Percentiles rank a stretch among this genome's conserved stretches.
Conservation (phyloP, 129 eudicot species). For the Centaurea solstitialis region DNA sequence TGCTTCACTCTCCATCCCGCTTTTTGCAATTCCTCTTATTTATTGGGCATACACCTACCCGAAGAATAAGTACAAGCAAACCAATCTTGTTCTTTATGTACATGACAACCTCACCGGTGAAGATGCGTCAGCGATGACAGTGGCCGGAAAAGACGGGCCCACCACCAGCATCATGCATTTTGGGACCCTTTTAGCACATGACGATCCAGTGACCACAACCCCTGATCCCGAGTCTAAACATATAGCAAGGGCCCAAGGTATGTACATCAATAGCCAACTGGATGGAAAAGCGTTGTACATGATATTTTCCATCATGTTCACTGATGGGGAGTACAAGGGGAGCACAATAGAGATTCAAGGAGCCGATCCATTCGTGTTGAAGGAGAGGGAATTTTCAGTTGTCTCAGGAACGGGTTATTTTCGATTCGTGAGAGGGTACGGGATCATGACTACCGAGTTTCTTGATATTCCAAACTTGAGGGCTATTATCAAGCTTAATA, state of each 20-base stretch:
- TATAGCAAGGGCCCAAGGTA: constrained; percentile 57
- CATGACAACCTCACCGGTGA: constrained; percentile 53
- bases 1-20: constrained; percentile 43
- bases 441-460: constrained; percentile 59
- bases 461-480: constrained; percentile 48
- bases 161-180: constrained; percentile 44
- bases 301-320: constrained; percentile 53
- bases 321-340: constrained; percentile 51
- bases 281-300: constrained; percentile 55
- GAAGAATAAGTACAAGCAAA: constrained; percentile 36
- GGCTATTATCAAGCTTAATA: constrained; percentile 50
- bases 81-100: constrained; percentile 51
- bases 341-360: constrained; percentile 66
- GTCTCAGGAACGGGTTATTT: constrained; percentile 62
- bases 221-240: constrained; percentile 44
- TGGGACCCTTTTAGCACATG: constrained; percentile 48
- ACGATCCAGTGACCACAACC: constrained; percentile 46
- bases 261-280: constrained; percentile 58
- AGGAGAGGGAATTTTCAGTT: constrained; percentile 61
- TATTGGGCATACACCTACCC: constrained; percentile 40
- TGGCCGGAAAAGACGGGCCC: constrained; percentile 60
- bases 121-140: constrained; percentile 42
- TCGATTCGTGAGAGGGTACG: constrained; percentile 56
- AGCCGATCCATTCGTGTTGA: constrained; percentile 43
- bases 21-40: constrained; percentile 44